Base-by-base conservation (phyloP, 768 basidiomycete genomes). In the Phylloporus rhodoxanthus region DNA sequence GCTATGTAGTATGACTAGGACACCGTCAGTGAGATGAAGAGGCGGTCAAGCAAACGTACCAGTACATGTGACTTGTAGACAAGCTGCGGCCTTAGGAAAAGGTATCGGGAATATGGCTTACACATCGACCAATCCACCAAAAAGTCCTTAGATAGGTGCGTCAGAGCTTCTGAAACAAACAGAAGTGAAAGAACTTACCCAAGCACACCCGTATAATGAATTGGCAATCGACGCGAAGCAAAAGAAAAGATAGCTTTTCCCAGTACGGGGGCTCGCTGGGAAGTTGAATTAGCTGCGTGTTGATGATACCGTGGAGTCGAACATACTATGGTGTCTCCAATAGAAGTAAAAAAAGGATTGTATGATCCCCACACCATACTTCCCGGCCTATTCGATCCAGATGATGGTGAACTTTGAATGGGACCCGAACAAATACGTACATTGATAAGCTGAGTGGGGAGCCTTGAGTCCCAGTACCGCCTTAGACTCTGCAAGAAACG, bases 81-180 rank as follows among this genome's bases (percentile, higher is more conserved):
- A 28, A 95, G 68, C 32, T 94, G 88, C 4, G 72, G 66, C 15
- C 96, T 81, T 3, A 98, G 75, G 34, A 89, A 70, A 17, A 70
- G 77, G 54, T 86, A 73, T 52, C 58, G 71, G 8, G 74, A 71
- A 50, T 72, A 81, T 4, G 76, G 72, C 49, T 79, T 75, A 37
- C 91, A 70, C 38, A 98, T 63, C 2, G 87, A 90, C 95, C 95
- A 97, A 65, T 98, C 95, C 81, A 94, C 87, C 9, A 85, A 61
- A 28, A 91, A 65, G 58, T 96, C 92, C 91, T 90, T 55, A 47
- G 34, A 33, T n/a, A 47, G 28, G 48, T 32, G 20, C 38, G 32
- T 34, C 14, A 25, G 39, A 6, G 21, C 23, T 19, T 8, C 38
- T n/a, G 8, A 28, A 33, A 39, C 9, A 21, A 34, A 13, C 9